Percentiles rank a stretch among this genome's conserved stretches.
These are phyloP conservation scores for Aaosphaeria pasadenensis DNA, from an alignment of 2,329 filamentous ascomycete species.

Conservation along the genomic window DNA sequence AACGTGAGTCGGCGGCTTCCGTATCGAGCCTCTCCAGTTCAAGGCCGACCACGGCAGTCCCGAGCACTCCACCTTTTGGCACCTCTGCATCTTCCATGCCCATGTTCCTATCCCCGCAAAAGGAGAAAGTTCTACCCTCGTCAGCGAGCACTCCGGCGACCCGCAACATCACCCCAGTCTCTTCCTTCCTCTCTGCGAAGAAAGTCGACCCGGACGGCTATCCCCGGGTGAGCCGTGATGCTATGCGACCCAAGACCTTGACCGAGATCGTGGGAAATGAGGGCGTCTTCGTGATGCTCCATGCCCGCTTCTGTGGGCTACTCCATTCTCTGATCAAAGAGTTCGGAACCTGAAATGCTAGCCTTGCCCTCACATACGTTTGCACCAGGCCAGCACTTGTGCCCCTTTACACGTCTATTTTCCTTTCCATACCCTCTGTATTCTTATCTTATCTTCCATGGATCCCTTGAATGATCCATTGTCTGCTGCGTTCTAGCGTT, in stretches of 20 bases:
- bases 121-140: constrained; percentile 25
- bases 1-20: constrained; percentile 30
- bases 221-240: constrained; percentile 49
- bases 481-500: no score
- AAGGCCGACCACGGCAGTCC: constrained; percentile 27
- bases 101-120: constrained; percentile 24
- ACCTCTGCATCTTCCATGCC: constrained; percentile 27
- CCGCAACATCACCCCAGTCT: constrained; percentile 53
- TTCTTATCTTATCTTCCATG: no score
- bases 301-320: constrained; percentile 49
- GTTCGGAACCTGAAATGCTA: constrained; percentile 20
- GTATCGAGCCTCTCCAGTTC: constrained; percentile 9
- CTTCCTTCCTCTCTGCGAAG: constrained; percentile 57
- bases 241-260: constrained; percentile 54
- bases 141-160: constrained; percentile 26
- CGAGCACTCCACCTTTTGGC: constrained; percentile 24
- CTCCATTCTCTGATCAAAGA: constrained; percentile 39
- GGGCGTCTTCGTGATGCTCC: constrained; percentile 57
- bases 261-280: constrained; percentile 58
- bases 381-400: no score
- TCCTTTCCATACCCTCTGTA: no score
- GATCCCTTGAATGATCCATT: no score
- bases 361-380: no score
- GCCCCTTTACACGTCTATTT: no score
- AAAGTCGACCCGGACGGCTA: constrained; percentile 56